Base-by-base conservation (phyloP, 495 filamentous ascomycete species). In the Lepidopterella palustris region DNA sequence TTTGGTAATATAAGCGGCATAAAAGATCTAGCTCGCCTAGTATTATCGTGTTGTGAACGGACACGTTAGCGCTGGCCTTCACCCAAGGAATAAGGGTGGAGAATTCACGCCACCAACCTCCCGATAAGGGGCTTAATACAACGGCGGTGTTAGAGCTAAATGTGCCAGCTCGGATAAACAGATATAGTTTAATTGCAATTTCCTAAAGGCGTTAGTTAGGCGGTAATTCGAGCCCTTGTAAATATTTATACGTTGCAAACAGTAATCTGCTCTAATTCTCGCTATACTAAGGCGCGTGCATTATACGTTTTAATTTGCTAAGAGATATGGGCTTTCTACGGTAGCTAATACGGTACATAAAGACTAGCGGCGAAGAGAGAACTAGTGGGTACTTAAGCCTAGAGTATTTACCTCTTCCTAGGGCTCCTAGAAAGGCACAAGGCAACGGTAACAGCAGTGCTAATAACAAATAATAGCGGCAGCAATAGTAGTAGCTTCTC, bases 51-150 rank as follows among this genome's bases (percentile, higher is more conserved):
- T 35, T 35, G 13, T 5, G 13, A 35, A 35, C 13, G 13, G 31
- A 62, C 45, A 69, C 53, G 28, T 67, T 61, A 40, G 69, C 27
- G 68, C 75, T 63, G 50, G 68, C 70, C 42, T 73, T 71, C 58
- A 5, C 31, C 31, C 13, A 35, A 35, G 5, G 13, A 35, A 35
- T 35, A 13, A 35, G 31, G 31, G 31, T 13, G 31, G 31, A 35
- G 31, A 13, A 35, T 13, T 35, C 13, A 35, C 31, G 6, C 31
- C 31, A 35, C 31, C 13, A 13, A 35, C 31, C 31, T 35, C 31
- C 13, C 13, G 31, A 35, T 35, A 35, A 35, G 31, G 31, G n/a
- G 31, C 13, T 35, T 35, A 35, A 13, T 5, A 35, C 13, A 35
- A 35, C 31, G 31, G 31, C 13, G 13, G 31, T 35, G 13, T 35